Evolutionary conservation across 129 eudicot species (phyloP).

Genomic region (Deinandra increscens): DNA sequence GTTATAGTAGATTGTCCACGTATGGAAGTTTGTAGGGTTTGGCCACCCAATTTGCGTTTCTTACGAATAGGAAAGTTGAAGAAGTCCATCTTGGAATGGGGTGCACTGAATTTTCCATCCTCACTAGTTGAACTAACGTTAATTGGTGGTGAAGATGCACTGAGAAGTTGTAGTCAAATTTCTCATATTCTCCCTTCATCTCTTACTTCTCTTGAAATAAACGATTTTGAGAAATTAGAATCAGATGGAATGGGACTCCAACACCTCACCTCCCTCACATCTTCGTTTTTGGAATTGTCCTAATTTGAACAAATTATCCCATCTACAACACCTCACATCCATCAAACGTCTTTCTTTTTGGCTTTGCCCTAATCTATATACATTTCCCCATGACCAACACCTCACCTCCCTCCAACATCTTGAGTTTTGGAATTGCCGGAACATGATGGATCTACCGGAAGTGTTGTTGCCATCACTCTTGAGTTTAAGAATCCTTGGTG

Average conservation of each 20-base stretch:
- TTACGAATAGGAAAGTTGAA: slow-evolving; percentile 8
- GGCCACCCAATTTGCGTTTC: slow-evolving; percentile 19
- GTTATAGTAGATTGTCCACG: not conserved
- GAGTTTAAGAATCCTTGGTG: not conserved
- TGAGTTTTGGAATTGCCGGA: not conserved
- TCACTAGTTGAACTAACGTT: not conserved
- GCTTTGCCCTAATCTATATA: too few species aligned
- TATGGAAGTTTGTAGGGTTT: slow-evolving; percentile 17
- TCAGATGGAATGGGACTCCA: not conserved
- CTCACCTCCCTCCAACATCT: not conserved
- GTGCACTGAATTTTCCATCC: slow-evolving; percentile 5
- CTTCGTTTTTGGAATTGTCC: not conserved
- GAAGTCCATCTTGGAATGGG: slow-evolving; percentile 20
- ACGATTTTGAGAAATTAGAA: not conserved
- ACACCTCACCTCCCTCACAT: not conserved
- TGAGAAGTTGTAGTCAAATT: slow-evolving; percentile 4
- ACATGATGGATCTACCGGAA: slow-evolving; percentile 12
- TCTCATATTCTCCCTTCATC: slow-evolving; percentile 16
- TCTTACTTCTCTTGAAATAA: slow-evolving; percentile 8
- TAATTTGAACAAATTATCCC: too few species aligned
- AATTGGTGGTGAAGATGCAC: slow-evolving; percentile 19
- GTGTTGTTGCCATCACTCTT: slow-evolving; percentile 1
- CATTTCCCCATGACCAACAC: too few species aligned
- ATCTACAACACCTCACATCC: not conserved
- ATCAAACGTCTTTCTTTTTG: too few species aligned